Conservation (phyloP, 2,329 filamentous ascomycete genomes). For the Tolypocladium cylindrosporum region DNA sequence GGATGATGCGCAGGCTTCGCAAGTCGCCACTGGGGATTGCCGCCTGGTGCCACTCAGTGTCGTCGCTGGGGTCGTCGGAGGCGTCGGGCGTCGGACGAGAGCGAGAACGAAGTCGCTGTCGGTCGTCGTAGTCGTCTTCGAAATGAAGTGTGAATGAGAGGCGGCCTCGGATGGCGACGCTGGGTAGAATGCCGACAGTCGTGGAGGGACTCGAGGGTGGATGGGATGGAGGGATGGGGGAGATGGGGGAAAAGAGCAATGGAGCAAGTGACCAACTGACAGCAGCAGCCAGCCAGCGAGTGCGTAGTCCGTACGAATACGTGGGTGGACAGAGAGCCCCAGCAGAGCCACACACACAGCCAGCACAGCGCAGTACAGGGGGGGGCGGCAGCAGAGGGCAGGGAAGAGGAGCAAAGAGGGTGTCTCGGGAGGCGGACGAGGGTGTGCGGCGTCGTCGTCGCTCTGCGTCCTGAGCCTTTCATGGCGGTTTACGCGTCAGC, state of each 20-base stretch:
- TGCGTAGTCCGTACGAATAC: not conserved
- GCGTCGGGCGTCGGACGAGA: not conserved
- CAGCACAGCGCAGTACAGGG: not conserved
- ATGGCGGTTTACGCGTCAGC: slow-evolving; percentile 29
- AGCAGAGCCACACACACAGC: not conserved
- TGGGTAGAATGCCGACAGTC: not conserved
- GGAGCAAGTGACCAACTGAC: not conserved
- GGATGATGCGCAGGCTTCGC: slow-evolving; percentile 2
- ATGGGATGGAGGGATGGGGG: slow-evolving; percentile 1
- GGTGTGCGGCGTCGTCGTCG: not conserved
- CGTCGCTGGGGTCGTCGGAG: not conserved
- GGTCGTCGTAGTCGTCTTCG: not conserved
- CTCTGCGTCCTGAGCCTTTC: slow-evolving; percentile 1
- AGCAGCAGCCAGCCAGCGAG: not conserved
- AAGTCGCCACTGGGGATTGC: slow-evolving; percentile 3
- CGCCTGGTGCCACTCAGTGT: not conserved
- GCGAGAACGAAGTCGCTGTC: not conserved
- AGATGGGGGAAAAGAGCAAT: not conserved
- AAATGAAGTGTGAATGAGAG: not conserved
- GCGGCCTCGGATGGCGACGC: not conserved
- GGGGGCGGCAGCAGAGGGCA: not conserved
- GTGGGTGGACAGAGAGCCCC: not conserved
- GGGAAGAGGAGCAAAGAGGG: not conserved
- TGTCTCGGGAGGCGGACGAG: slow-evolving; percentile 1
- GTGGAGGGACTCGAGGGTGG: not conserved